Percentiles rank a stretch among this genome's conserved stretches.
phyloP scores from a whole-genome alignment of 768 basidiomycete species.

The Leccinum arenicola region DNA sequence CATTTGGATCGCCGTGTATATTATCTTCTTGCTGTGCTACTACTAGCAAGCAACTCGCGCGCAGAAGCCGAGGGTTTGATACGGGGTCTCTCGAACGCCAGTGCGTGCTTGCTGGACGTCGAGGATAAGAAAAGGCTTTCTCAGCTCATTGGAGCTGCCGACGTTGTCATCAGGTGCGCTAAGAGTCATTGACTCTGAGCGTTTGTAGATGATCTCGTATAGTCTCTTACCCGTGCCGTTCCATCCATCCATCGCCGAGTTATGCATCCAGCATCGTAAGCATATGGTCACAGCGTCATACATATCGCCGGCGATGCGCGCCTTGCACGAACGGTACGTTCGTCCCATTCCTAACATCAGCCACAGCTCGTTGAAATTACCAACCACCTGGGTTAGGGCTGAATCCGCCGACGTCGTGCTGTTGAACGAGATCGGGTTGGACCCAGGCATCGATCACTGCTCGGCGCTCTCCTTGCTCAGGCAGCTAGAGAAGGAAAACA shows the following conservation, averaged over 20 bases:
- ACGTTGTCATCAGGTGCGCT: constrained; percentile 81
- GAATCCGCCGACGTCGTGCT: constrained; percentile 61
- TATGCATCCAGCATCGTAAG: constrained; percentile 65
- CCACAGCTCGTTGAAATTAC: neutral
- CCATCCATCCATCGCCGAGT: constrained; percentile 67
- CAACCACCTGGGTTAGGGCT: constrained; percentile 45
- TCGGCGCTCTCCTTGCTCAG: constrained; percentile 73
- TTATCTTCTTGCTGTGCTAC: neutral
- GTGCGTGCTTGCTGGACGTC: constrained; percentile 59
- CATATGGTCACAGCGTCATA: constrained; percentile 93
- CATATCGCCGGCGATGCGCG: constrained; percentile 73
- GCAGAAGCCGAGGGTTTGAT: constrained; percentile 52
- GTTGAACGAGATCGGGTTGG: constrained; percentile 87
- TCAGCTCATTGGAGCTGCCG: constrained; percentile 56
- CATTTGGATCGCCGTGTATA: constrained; percentile 12
- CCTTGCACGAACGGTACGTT: constrained; percentile 56
- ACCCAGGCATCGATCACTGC: constrained; percentile 89
- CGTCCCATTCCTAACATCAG: neutral
- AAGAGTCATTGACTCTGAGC: neutral
- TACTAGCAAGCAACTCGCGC: constrained; percentile 69
- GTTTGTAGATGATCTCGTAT: neutral
- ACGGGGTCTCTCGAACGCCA: constrained; percentile 47
- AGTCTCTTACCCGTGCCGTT: constrained; percentile 80
- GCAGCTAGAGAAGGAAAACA: constrained; percentile 47
- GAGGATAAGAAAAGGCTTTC: constrained; percentile 43